Evolutionary conservation across 495 filamentous ascomycete genomes (phyloP).

Genomic region (Bombardia bombarda): DNA sequence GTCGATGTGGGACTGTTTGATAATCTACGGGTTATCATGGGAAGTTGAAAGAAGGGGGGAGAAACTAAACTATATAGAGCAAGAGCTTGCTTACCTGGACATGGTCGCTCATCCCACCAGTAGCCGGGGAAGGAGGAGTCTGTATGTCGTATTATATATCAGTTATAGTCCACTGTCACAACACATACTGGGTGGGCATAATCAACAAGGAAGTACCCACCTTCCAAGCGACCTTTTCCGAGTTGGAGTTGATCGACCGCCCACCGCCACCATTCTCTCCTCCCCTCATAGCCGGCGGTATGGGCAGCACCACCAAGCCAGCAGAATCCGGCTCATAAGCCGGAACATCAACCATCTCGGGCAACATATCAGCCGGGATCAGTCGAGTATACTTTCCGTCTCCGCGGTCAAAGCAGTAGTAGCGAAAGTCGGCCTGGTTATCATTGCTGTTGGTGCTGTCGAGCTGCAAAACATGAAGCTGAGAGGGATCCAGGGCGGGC

Average conservation of each 20-base stretch:
- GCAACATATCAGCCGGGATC: conserved; percentile 58
- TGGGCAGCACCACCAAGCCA: conserved; percentile 34
- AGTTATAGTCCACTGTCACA: too few species aligned
- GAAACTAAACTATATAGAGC: neutral
- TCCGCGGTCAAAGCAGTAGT: conserved; percentile 50
- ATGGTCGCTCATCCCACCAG: neutral
- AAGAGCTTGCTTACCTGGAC: neutral
- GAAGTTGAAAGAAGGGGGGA: neutral
- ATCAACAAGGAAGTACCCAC: conserved; percentile 7
- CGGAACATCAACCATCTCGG: conserved; percentile 29
- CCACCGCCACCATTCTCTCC: too few species aligned
- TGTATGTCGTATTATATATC: too few species aligned
- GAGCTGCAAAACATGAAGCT: too few species aligned
- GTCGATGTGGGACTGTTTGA: conserved; percentile 15
- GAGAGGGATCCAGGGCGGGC: too few species aligned
- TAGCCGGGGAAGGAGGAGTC: neutral
- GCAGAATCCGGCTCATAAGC: conserved; percentile 17
- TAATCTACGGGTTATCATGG: neutral
- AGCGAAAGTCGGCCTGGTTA: conserved; percentile 12
- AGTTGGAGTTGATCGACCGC: conserved; percentile 27
- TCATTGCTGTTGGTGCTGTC: too few species aligned
- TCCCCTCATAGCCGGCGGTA: conserved; percentile 26
- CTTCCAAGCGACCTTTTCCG: conserved; percentile 11
- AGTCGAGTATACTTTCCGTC: conserved; percentile 54
- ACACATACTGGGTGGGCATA: too few species aligned